phyloP scores from a whole-genome alignment of 768 basidiomycete species.

The Vararia minispora region DNA sequence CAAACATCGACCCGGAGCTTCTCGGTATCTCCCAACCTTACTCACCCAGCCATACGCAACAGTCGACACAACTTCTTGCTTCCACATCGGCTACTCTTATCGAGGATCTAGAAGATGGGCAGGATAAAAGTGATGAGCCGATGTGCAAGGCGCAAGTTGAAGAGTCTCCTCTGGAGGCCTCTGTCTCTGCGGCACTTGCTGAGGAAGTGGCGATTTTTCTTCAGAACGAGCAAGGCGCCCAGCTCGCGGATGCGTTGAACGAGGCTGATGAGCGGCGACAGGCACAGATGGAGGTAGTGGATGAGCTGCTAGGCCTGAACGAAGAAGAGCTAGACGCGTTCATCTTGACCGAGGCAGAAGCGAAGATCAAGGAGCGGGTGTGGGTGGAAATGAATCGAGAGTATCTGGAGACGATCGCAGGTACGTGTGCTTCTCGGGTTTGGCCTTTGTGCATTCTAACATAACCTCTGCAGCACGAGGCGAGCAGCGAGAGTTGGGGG shows the following conservation, averaged over 20 bases:
- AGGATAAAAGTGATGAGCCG: no score
- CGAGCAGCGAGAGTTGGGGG: constrained; percentile 31
- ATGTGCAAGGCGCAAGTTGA: constrained; percentile 1
- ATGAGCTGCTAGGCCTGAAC: constrained; percentile 71
- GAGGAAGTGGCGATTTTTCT: constrained; percentile 65
- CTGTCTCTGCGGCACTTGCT: constrained; percentile 49
- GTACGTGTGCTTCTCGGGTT: constrained; percentile 30
- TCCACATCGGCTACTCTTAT: constrained; percentile 2
- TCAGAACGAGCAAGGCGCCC: constrained; percentile 45
- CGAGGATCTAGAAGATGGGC: not conserved
- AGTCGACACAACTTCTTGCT: not conserved
- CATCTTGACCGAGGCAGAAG: constrained; percentile 68
- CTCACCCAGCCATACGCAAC: constrained; percentile 2
- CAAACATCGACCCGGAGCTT: constrained; percentile 49
- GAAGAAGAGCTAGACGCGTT: constrained; percentile 85
- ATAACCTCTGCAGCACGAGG: constrained; percentile 51
- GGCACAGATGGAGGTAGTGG: constrained; percentile 32
- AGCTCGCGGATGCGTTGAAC: constrained; percentile 50
- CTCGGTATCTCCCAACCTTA: constrained; percentile 20
- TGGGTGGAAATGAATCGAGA: constrained; percentile 94
- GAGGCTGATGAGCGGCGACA: constrained; percentile 56
- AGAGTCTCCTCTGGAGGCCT: constrained; percentile 40
- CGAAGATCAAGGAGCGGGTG: constrained; percentile 76
- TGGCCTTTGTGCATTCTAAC: constrained; percentile 32
- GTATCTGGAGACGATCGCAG: constrained; percentile 80